Evolutionary conservation across 2,329 filamentous ascomycete species (phyloP), one percentile per base, ranked within the genome.

Genomic region (Canariomyces notabilis): DNA sequence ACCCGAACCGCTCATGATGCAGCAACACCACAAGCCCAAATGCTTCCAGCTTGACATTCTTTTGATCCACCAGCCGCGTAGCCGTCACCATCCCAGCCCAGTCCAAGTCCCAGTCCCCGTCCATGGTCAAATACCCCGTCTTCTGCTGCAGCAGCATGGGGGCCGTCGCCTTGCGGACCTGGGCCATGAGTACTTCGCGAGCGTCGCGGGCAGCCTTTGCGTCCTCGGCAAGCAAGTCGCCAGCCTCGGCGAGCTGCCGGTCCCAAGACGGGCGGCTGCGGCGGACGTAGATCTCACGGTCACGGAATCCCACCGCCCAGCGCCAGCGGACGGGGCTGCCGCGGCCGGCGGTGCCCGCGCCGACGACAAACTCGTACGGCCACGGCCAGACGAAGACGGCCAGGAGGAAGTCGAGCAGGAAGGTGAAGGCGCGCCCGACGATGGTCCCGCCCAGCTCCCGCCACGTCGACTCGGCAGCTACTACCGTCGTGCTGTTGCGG

Each of bases 111-210:
- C 89, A 97, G 51, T 89, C 78, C 51, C 76, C 79, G 62, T 90
- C 87, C 74, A 95, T 86, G 56, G 93, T 82, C 53, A 94, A 68
- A 62, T 94, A 95, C 16, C 89, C 89, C 22, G 89, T 95, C 75
- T 94, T 95, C 57, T 81, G 75, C 56, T 76, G 72, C 58, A 91
- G 71, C 42, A 82, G 73, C 58, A 79, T 68, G 18, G 81, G 77
- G 14, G 83, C 76, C 4, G 90, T 84, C 2, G 88, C 90, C 2
- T 79, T 75, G 51, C 82, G 66, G 37, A 95, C 67, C 48, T 74
- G 11, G 73, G 72, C 55, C 82, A 73, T 11, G 57, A 88, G 76
- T 43, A 81, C 70, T 65, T 68, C 80, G 59, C 67, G 74, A 49
- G 75, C 73, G 39, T 73, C 74, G 20, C 61, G 21, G 14, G 39